Evolutionary conservation across 2,329 filamentous ascomycete genomes (phyloP).

Genomic region (Ilyonectria mors-panacis): DNA sequence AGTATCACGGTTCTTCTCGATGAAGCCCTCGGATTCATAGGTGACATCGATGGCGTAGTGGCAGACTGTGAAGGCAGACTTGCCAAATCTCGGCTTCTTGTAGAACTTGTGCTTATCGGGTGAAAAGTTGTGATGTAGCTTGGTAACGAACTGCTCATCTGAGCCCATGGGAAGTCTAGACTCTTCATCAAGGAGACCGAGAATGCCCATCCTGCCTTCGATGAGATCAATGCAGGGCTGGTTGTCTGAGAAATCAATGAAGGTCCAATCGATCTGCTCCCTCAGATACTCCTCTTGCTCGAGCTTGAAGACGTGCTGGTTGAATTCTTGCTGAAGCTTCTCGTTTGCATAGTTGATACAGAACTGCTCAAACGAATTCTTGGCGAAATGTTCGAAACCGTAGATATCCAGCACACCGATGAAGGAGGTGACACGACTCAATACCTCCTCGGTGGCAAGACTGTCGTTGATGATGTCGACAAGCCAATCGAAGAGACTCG

Average conservation of each 20-base stretch:
- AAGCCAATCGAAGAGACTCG: slow-evolving; percentile 97
- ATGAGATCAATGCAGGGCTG: slow-evolving; percentile 99
- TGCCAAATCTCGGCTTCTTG: slow-evolving; percentile 98
- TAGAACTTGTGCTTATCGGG: slow-evolving; percentile 95
- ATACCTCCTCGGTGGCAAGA: slow-evolving; percentile 88
- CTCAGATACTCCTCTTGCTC: slow-evolving; percentile 98
- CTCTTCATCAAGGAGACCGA: slow-evolving; percentile 95
- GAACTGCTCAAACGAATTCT: slow-evolving; percentile 99
- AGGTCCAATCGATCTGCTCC: slow-evolving; percentile 99
- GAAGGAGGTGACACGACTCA: slow-evolving; percentile 87
- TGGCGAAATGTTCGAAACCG: slow-evolving; percentile 98
- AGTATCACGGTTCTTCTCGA: slow-evolving; percentile 99
- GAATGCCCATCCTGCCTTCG: slow-evolving; percentile 93
- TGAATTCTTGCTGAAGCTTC: slow-evolving; percentile 99
- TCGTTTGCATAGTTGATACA: slow-evolving; percentile 99
- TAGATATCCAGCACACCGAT: slow-evolving; percentile 99
- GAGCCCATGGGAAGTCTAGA: slow-evolving; percentile 97
- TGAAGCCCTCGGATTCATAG: slow-evolving; percentile 98
- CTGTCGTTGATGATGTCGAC: slow-evolving; percentile 97
- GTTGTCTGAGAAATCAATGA: slow-evolving; percentile 99
- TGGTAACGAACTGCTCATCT: slow-evolving; percentile 96
- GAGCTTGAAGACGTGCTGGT: slow-evolving; percentile 98
- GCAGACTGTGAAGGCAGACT: slow-evolving; percentile 97
- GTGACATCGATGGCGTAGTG: slow-evolving; percentile 99
- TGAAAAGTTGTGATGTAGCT: slow-evolving; percentile 94